A percentile compares a stretch with the other conserved stretches of the same genome.
phyloP scores from a whole-genome alignment of 768 basidiomycete genomes.

The Boletellus ananiceps region DNA sequence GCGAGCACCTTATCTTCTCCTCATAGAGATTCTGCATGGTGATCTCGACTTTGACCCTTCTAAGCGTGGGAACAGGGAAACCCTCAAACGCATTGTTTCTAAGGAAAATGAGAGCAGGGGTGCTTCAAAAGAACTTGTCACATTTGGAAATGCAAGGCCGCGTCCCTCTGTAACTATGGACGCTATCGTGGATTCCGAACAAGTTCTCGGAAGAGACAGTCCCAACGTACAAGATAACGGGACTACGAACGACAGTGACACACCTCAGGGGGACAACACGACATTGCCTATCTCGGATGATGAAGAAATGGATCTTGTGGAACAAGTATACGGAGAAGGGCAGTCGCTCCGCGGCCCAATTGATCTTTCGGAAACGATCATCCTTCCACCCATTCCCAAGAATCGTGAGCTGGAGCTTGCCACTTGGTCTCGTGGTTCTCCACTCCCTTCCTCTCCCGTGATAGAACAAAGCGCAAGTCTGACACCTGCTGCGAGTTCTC shows the following conservation, averaged over 20 bases:
- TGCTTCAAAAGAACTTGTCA: conserved; percentile 51
- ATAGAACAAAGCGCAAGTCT: conserved; percentile 34
- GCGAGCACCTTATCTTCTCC: conserved; percentile 86
- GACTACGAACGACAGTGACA: conserved; percentile 6
- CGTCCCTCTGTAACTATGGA: conserved; percentile 19
- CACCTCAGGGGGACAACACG: conserved; percentile 21
- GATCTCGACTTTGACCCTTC: conserved; percentile 91
- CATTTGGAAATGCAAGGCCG: conserved; percentile 33
- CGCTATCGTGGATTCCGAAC: conserved; percentile 27
- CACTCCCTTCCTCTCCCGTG: conserved; percentile 46
- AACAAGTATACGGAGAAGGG: conserved; percentile 86
- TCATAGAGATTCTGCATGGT: conserved; percentile 84
- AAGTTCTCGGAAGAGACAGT: conserved; percentile 28
- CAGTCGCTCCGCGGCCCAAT: conserved; percentile 66
- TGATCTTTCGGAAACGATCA: conserved; percentile 82
- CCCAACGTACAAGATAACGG: conserved; percentile 22
- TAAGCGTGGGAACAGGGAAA: conserved; percentile 79
- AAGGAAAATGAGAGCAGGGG: conserved; percentile 62
- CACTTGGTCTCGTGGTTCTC: conserved; percentile 63
- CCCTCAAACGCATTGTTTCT: conserved; percentile 68
- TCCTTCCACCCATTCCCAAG: conserved; percentile 76
- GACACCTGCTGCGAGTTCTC: conserved; percentile 10
- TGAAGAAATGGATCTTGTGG: conserved; percentile 95
- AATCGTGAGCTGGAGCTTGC: conserved; percentile 87
- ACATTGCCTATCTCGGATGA: conserved; percentile 39